A percentile compares a stretch with the other conserved stretches of the same genome.
Conservation (phyloP, 768 basidiomycete genomes). For the Tricholoma hemisulphureum region DNA sequence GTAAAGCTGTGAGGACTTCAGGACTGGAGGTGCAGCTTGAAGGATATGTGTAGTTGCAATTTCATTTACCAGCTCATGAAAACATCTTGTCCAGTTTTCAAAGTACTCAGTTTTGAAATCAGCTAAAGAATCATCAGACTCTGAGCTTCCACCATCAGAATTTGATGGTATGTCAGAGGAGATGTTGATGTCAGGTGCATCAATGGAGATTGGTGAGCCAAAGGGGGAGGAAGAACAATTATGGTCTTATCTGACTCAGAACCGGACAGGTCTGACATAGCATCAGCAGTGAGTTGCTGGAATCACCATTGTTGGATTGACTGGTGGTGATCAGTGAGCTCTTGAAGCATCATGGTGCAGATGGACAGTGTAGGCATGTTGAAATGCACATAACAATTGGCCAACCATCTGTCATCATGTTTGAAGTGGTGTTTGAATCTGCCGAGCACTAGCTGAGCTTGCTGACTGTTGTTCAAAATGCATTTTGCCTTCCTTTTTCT, state of each 20-base stretch:
- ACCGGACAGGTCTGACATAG: neutral
- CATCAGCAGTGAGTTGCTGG: neutral
- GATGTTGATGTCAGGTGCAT: too few relatives aligned
- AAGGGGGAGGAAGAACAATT: neutral
- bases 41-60: too few relatives aligned
- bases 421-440: neutral
- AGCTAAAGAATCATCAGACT: neutral
- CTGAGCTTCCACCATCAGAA: too few relatives aligned
- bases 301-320: neutral
- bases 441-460: neutral
- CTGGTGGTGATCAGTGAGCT: neutral
- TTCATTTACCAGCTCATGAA: too few relatives aligned
- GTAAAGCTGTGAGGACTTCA: too few relatives aligned
- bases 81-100: too few relatives aligned
- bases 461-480: too few relatives aligned
- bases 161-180: neutral
- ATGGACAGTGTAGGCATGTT: neutral
- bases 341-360: neutral
- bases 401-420: neutral
- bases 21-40: too few relatives aligned
- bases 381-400: neutral
- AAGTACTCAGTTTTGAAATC: too few relatives aligned
- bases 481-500: neutral
- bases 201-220: too few relatives aligned
- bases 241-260: neutral